Conservation (phyloP, 2,329 filamentous ascomycete genomes). For the Aspergillus sp. region DNA sequence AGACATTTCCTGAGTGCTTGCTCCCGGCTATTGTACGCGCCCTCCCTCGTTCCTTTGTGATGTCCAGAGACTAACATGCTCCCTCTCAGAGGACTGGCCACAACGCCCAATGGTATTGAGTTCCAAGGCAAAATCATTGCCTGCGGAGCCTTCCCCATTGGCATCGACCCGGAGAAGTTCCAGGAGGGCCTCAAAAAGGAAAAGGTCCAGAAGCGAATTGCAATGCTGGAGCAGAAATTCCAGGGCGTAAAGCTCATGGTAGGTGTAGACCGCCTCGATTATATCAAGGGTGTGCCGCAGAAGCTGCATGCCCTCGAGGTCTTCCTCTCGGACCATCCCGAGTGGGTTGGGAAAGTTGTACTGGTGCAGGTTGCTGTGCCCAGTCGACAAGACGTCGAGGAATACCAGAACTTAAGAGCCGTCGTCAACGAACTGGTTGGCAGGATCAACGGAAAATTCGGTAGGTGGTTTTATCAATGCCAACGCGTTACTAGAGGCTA, state of each 20-base stretch:
- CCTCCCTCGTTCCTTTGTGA: not conserved
- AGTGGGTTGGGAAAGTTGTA: constrained; percentile 97
- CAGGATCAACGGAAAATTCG: constrained; percentile 80
- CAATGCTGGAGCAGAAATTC: constrained; percentile 81
- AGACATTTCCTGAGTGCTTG: constrained; percentile 95
- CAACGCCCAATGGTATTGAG: constrained; percentile 89
- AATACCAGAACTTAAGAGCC: constrained; percentile 93
- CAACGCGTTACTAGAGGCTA: constrained; percentile 6
- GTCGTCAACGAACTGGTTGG: constrained; percentile 97
- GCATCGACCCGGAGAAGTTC: constrained; percentile 97
- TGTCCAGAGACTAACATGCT: constrained; percentile 11
- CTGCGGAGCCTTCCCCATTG: constrained; percentile 94
- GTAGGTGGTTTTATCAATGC: constrained; percentile 9
- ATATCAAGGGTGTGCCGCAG: constrained; percentile 98
- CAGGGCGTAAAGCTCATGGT: constrained; percentile 95
- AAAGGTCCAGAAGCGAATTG: constrained; percentile 83
- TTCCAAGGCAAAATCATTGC: constrained; percentile 85
- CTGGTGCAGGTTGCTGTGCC: constrained; percentile 95
- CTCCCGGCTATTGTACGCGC: constrained; percentile 76
- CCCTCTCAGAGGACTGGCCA: constrained; percentile 46
- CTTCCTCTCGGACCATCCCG: constrained; percentile 92
- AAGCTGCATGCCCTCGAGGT: constrained; percentile 96
- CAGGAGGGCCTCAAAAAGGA: constrained; percentile 81
- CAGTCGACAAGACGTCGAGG: constrained; percentile 91
- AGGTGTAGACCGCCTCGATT: constrained; percentile 92